phyloP scores from a whole-genome alignment of 371 early-diverging fungal species.

The Funneliformis caledonium region DNA sequence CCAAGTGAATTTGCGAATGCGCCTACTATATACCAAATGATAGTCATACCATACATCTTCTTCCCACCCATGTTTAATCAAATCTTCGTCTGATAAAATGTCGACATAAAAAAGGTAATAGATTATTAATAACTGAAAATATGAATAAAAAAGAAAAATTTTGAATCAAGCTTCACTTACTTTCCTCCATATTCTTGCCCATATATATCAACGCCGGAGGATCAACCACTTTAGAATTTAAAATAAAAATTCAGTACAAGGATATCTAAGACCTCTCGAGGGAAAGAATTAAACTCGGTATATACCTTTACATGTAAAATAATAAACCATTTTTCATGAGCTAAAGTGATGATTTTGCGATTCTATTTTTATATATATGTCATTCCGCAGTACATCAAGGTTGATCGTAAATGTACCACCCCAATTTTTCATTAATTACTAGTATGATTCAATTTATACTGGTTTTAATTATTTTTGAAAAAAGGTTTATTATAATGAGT shows the following conservation, averaged over 20 bases:
- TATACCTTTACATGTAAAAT: constrained; percentile 29
- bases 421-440: too few relatives aligned
- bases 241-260: not conserved
- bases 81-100: constrained; percentile 77
- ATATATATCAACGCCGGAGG: constrained; percentile 90
- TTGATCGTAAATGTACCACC: too few relatives aligned
- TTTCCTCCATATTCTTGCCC: constrained; percentile 98
- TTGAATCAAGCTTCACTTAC: constrained; percentile 48
- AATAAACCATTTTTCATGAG: constrained; percentile 31
- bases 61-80: constrained; percentile 93
- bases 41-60: constrained; percentile 85
- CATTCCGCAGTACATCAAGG: too few relatives aligned
- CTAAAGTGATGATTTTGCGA: too few relatives aligned
- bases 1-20: not conserved
- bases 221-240: constrained; percentile 56
- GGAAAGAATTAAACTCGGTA: not conserved
- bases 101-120: not conserved
- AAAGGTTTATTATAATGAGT: too few relatives aligned
- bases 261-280: not conserved
- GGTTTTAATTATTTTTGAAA: too few relatives aligned
- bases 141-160: not conserved
- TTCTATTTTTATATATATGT: too few relatives aligned
- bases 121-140: not conserved
- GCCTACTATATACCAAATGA: not conserved
- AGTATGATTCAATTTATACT: too few relatives aligned